Conservation (phyloP, 1,139 yeast species). For the Pichia sp. region DNA sequence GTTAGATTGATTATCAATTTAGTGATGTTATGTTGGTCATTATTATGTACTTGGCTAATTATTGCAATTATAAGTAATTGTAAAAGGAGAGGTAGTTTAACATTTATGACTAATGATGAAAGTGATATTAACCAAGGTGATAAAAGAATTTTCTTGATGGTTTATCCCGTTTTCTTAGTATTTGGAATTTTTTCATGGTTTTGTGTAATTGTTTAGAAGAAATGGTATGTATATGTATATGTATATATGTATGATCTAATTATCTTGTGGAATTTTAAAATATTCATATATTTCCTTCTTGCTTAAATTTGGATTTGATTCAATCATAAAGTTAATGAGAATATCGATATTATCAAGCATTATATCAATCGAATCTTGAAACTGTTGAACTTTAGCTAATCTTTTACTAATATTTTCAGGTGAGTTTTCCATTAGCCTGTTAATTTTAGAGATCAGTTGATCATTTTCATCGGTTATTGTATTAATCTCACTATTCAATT, state of each 20-base stretch:
- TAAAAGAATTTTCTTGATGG: constrained; percentile 64
- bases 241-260: too few species aligned
- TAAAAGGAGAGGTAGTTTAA: constrained; percentile 30
- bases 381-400: neutral
- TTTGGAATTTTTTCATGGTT: constrained; percentile 74
- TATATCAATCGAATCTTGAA: constrained; percentile 12
- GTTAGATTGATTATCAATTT: constrained; percentile 49
- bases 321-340: constrained; percentile 11
- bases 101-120: constrained; percentile 10
- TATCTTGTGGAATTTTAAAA: constrained; percentile 17
- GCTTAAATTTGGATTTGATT: constrained; percentile 3
- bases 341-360: constrained; percentile 17
- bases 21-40: constrained; percentile 62
- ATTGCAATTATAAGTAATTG: constrained; percentile 30
- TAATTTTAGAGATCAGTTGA: neutral
- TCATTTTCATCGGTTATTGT: neutral
- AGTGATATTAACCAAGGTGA: constrained; percentile 26
- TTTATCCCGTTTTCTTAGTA: constrained; percentile 73
- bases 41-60: constrained; percentile 43
- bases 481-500: constrained; percentile 1
- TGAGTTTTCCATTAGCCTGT: neutral
- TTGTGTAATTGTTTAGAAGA: constrained; percentile 60
- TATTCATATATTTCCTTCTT: constrained; percentile 11
- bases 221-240: too few species aligned
- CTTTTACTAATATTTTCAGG: constrained; percentile 5